phyloP scores from a whole-genome alignment of 2,329 filamentous ascomycete species.

The Aspergillus brunneoviolaceus region DNA sequence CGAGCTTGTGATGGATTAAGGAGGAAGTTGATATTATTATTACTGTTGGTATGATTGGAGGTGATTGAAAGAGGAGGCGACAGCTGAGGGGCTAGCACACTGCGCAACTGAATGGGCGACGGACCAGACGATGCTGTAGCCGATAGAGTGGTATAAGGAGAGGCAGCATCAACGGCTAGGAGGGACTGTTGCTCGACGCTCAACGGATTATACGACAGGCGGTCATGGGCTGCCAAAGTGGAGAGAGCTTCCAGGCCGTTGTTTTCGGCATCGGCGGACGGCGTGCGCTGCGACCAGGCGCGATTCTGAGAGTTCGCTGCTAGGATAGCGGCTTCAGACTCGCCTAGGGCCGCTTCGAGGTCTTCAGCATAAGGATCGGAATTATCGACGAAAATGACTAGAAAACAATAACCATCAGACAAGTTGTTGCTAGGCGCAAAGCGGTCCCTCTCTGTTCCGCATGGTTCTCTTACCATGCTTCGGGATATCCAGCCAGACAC shows the following conservation, averaged over 20 bases:
- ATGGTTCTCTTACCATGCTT: constrained; percentile 49
- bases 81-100: constrained; percentile 32
- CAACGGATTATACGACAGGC: constrained; percentile 30
- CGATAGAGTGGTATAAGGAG: constrained; percentile 23
- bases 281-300: constrained; percentile 33
- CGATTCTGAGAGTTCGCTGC: constrained; percentile 28
- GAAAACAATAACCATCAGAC: constrained; percentile 4
- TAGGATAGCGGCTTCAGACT: constrained; percentile 31
- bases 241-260: constrained; percentile 57
- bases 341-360: constrained; percentile 36
- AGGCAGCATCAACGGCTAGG: constrained; percentile 16
- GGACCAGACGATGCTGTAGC: constrained; percentile 26
- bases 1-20: constrained; percentile 49
- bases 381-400: constrained; percentile 63
- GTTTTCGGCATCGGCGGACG: constrained; percentile 37
- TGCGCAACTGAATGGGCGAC: constrained; percentile 36
- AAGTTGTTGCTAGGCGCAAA: not conserved
- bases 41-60: constrained; percentile 33
- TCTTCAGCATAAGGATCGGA: constrained; percentile 61
- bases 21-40: constrained; percentile 57
- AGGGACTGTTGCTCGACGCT: constrained; percentile 26
- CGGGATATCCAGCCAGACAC: constrained; percentile 63
- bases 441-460: not conserved
- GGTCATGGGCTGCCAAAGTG: constrained; percentile 49
- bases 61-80: constrained; percentile 48